phyloP scores from a whole-genome alignment of 495 filamentous ascomycete species.

The Xylaria sp. region DNA sequence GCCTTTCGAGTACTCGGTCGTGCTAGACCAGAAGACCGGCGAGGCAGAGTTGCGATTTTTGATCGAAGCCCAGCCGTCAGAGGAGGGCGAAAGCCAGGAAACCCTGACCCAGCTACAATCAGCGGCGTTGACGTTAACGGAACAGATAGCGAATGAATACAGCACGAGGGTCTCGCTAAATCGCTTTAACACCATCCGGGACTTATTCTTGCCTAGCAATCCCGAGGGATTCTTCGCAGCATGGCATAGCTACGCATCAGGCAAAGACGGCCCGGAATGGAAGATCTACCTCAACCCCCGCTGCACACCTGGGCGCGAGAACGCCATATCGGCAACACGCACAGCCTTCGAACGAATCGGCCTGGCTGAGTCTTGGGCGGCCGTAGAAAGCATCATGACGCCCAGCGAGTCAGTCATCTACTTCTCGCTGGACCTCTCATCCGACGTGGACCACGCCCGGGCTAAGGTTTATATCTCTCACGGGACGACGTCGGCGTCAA shows the following conservation, averaged over 20 bases:
- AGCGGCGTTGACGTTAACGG: slow-evolving; percentile 10
- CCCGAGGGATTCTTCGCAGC: slow-evolving; percentile 19
- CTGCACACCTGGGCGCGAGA: slow-evolving; percentile 2
- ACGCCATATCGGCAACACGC: slow-evolving; percentile 15
- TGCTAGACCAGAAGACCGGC: slow-evolving; percentile 9
- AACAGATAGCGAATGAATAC: slow-evolving; percentile 18
- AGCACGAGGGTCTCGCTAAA: slow-evolving; percentile 23
- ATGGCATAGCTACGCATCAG: slow-evolving; percentile 29
- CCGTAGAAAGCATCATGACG: slow-evolving; percentile 20
- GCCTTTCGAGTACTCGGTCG: slow-evolving; percentile 15
- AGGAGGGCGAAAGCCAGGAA: not conserved
- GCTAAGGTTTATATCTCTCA: slow-evolving; percentile 31
- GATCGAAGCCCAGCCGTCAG: slow-evolving; percentile 17
- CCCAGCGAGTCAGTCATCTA: slow-evolving; percentile 24
- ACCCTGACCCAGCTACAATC: slow-evolving; percentile 6
- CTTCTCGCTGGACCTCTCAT: slow-evolving; percentile 28
- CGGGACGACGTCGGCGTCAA: slow-evolving; percentile 19
- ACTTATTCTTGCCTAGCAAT: slow-evolving; percentile 27
- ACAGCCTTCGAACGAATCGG: slow-evolving; percentile 26
- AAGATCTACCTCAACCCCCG: slow-evolving; percentile 33
- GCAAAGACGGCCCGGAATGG: slow-evolving; percentile 29
- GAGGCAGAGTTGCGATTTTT: slow-evolving; percentile 18
- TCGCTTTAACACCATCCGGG: slow-evolving; percentile 27
- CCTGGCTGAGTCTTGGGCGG: slow-evolving; percentile 23
- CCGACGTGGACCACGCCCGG: slow-evolving; percentile 22